A percentile compares a stretch with the other conserved stretches of the same genome.
phyloP scores from a whole-genome alignment of 1,139 yeast species.

The Pichia sp. region DNA sequence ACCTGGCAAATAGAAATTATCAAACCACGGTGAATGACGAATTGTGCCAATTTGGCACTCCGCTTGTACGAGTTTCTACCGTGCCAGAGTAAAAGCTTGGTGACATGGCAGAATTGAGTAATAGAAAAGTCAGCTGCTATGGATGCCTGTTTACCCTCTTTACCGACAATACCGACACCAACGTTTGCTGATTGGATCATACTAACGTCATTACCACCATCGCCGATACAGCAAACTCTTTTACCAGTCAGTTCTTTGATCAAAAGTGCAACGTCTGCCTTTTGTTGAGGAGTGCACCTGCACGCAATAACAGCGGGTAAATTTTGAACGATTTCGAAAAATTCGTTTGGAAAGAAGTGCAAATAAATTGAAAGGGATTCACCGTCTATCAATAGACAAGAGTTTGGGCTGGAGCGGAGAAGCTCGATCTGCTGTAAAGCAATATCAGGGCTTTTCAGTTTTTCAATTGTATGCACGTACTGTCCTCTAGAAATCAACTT shows the following conservation, averaged over 20 bases:
- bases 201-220: conserved; percentile 98
- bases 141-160: conserved; percentile 97
- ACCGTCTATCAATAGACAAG: conserved; percentile 89
- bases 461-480: conserved; percentile 81
- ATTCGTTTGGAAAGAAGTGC: conserved; percentile 60
- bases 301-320: conserved; percentile 95
- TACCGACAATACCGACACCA: conserved; percentile 98
- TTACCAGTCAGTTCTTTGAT: conserved; percentile 79
- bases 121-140: conserved; percentile 95
- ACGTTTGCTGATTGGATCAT: conserved; percentile 99
- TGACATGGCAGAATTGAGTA: conserved; percentile 84
- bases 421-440: conserved; percentile 77
- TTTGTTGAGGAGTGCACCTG: conserved; percentile 97
- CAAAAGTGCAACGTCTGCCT: conserved; percentile 86
- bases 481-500: conserved; percentile 91
- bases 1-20: conserved; percentile 96
- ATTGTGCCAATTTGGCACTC: conserved; percentile 91
- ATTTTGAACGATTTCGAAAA: conserved; percentile 68
- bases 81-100: conserved; percentile 90
- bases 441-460: conserved; percentile 50
- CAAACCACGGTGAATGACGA: conserved; percentile 93
- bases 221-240: conserved; percentile 96
- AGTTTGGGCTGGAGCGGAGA: conserved; percentile 57
- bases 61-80: conserved; percentile 96
- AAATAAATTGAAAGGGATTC: conserved; percentile 75